These are phyloP conservation scores for Scleroderma bovista DNA, from an alignment of 768 basidiomycete genomes.

Conservation along the genomic window DNA sequence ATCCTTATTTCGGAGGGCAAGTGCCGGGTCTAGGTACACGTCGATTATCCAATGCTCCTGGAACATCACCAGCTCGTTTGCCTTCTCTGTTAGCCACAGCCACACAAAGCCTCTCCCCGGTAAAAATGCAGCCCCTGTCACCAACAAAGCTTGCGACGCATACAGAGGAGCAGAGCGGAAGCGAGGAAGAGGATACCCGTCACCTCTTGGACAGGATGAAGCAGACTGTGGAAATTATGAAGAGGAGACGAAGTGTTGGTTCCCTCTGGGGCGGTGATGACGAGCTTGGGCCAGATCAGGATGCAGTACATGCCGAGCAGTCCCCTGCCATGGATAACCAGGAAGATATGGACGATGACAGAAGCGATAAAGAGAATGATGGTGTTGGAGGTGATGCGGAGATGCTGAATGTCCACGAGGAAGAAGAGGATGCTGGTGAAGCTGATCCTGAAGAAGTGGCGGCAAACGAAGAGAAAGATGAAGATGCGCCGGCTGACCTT, in stretches of 20 bases:
- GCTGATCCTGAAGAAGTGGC: neutral
- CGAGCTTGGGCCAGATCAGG: conserved; percentile 41
- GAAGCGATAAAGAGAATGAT: conserved; percentile 10
- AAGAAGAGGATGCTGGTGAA: neutral
- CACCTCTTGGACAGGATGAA: conserved; percentile 33
- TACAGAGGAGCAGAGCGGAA: conserved; percentile 14
- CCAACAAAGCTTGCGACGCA: conserved; percentile 8
- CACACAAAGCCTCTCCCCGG: conserved; percentile 5
- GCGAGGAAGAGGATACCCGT: conserved; percentile 29
- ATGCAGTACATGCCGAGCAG: conserved; percentile 39
- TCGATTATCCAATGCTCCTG: conserved; percentile 17
- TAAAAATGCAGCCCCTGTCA: conserved; percentile 1
- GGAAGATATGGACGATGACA: conserved; percentile 1
- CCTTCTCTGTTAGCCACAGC: conserved; percentile 3
- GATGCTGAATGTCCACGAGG: neutral
- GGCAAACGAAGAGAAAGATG: conserved; percentile 16
- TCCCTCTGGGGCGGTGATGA: conserved; percentile 29
- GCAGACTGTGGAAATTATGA: conserved; percentile 32
- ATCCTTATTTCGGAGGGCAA: conserved; percentile 45
- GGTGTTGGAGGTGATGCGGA: neutral
- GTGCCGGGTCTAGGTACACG: conserved; percentile 45
- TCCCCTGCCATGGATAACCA: conserved; percentile 19
- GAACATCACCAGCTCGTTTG: neutral
- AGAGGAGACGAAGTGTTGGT: conserved; percentile 22
- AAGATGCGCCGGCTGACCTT: conserved; percentile 5